A percentile compares a stretch with the other conserved stretches of the same genome.
phyloP scores from a whole-genome alignment of 257 asterid species.

The Capsicum chinense region DNA sequence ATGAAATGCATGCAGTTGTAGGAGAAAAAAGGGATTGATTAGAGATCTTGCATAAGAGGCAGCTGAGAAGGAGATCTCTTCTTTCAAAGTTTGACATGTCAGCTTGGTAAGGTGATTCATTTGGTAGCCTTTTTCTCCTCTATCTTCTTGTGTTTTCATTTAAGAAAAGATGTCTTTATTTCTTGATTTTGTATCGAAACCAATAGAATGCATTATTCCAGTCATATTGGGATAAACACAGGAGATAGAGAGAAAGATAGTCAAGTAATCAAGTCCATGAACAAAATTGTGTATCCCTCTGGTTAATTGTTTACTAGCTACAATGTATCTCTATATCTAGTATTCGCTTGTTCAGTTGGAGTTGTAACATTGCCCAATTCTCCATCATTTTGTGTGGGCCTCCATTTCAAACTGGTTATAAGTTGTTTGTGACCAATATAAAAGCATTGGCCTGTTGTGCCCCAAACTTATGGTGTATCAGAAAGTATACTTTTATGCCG shows the following conservation, averaged over 20 bases:
- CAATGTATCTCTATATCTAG: background rate
- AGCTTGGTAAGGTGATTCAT: constrained; percentile 16
- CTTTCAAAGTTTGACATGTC: background rate
- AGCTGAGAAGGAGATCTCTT: constrained; percentile 10
- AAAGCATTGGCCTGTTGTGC: background rate
- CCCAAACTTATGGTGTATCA: too few species aligned
- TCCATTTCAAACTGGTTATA: background rate
- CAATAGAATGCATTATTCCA: background rate
- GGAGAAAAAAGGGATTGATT: background rate
- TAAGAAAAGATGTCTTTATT: background rate
- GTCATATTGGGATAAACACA: background rate
- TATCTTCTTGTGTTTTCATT: background rate
- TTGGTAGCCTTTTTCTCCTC: background rate
- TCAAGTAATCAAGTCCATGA: background rate
- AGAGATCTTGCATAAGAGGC: constrained; percentile 14
- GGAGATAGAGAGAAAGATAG: constrained; percentile 3
- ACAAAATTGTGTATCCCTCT: background rate
- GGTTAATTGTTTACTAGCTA: background rate
- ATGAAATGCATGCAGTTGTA: background rate
- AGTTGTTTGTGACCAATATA: background rate
- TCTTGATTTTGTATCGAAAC: background rate
- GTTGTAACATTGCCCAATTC: background rate
- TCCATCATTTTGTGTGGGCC: constrained; percentile 3
- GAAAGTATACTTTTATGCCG: background rate
- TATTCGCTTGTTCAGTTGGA: background rate